Base-by-base conservation (phyloP, 2,329 filamentous ascomycete species). In the Alternaria solani region DNA sequence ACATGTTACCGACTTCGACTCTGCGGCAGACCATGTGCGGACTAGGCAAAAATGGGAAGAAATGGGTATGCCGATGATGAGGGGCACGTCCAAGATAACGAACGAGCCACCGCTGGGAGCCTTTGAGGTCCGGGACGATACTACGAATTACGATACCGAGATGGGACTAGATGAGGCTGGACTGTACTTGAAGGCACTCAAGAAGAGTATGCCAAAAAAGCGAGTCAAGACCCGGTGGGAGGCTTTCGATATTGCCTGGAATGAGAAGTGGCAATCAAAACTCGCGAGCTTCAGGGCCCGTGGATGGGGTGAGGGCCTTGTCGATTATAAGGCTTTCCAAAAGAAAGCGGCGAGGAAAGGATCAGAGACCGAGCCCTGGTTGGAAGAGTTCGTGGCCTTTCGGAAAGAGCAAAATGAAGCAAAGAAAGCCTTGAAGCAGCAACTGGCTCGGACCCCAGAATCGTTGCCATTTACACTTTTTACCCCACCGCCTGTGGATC, bases 31-130 rank as follows among this genome's bases (percentile, higher is more conserved):
- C 77, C 92, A 96, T 79, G 87, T 89, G 52, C 82, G 93, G 68
- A 93, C 92, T 7, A 82, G 96, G 57, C 84, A 88, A 74, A 98
- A 97, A 82, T 97, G 91, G 82, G 90, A 93, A 75, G 92, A 96
- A 77, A 84, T 97, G 76, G 85, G 87, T 59, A 80, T 97, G 55
- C 88, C 92, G 6, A 81, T 97, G 61, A 86, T 89, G 18, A 72
- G 68, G 66, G 66, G 71, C 49, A 59, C 68, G 65, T 38, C 62
- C 14, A 55, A 62, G n/a, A 67, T 74, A 65, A 48, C 61, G 14
- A 65, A 66, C 11, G 30, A 48, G 2, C 36, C 58, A 16, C 67
- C 68, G 4, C 53, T 52, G 3, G 71, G 74, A 57, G 75, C 75
- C 1, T 79, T 78, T 51, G 77, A 79, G 59, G 23, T 54, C 5